Evolutionary conservation across 164 flowering plant species (phyloP).

Genomic region (Tetrastigma voinierianum): DNA sequence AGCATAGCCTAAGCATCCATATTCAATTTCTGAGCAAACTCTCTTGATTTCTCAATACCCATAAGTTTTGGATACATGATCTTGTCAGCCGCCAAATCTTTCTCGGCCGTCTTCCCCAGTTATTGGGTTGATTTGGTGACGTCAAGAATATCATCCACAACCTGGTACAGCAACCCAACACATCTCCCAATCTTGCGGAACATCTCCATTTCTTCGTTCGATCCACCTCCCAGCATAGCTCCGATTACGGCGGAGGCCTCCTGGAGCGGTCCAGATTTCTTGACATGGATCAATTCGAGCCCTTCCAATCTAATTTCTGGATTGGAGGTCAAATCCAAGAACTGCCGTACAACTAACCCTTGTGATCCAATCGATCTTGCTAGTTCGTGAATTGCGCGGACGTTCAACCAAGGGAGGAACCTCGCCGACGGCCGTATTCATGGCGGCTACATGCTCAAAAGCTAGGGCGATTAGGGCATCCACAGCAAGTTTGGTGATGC

Average conservation of each 20-base stretch:
- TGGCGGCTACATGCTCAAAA: slow-evolving; percentile 17
- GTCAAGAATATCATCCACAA: slow-evolving; percentile 29
- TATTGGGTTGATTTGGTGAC: slow-evolving; percentile 22
- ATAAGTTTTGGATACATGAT: slow-evolving; percentile 28
- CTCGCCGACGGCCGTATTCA: background rate
- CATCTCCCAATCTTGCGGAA: slow-evolving; percentile 20
- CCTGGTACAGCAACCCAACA: slow-evolving; percentile 29
- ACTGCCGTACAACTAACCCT: slow-evolving; percentile 28
- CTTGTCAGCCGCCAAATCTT: slow-evolving; percentile 22
- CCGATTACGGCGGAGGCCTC: slow-evolving; percentile 30
- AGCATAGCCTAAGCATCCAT: slow-evolving; percentile 18
- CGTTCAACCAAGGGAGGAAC: slow-evolving; percentile 14
- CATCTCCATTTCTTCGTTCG: slow-evolving; percentile 8
- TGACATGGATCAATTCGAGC: slow-evolving; percentile 25
- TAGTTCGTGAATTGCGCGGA: slow-evolving; percentile 21
- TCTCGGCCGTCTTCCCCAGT: slow-evolving; percentile 28
- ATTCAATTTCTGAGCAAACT: slow-evolving; percentile 19
- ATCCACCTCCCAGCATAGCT: slow-evolving; percentile 24
- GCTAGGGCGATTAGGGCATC: slow-evolving; percentile 29
- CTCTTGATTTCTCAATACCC: slow-evolving; percentile 20
- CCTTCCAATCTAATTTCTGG: slow-evolving; percentile 13
- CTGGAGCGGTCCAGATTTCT: slow-evolving; percentile 22
- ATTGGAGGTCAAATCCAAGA: slow-evolving; percentile 18
- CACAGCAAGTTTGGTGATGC: slow-evolving; percentile 21
- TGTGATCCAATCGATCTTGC: slow-evolving; percentile 19